Percentiles rank a stretch among this genome's conserved stretches.
Evolutionary conservation across 768 basidiomycete species (phyloP).

Genomic region (Trametes villosa): DNA sequence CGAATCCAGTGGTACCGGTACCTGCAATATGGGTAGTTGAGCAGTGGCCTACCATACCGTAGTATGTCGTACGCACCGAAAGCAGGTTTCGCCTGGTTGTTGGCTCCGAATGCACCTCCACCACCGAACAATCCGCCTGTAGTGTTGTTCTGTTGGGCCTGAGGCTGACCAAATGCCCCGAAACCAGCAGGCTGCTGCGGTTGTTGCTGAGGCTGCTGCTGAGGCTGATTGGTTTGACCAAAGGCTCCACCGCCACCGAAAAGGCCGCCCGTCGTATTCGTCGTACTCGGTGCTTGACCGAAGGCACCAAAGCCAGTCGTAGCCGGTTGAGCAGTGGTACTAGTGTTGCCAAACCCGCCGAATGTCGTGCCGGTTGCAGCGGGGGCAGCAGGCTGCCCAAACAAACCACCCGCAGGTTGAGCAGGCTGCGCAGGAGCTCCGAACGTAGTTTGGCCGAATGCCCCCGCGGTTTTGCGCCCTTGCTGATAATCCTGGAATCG

Average conservation of each 20-base stretch:
- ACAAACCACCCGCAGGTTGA: slow-evolving; percentile 30
- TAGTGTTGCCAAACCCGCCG: slow-evolving; percentile 32
- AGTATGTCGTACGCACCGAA: slow-evolving; percentile 52
- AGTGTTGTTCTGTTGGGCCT: slow-evolving; percentile 31
- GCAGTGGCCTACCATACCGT: no score
- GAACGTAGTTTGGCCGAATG: slow-evolving; percentile 41
- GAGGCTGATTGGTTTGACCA: slow-evolving; percentile 40
- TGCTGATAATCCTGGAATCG: slow-evolving; percentile 53
- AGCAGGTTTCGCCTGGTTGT: slow-evolving; percentile 26
- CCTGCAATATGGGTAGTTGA: neutral
- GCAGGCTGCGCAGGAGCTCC: slow-evolving; percentile 34
- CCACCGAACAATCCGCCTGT: slow-evolving; percentile 30
- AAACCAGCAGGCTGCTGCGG: slow-evolving; percentile 36
- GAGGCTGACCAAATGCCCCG: slow-evolving; percentile 43
- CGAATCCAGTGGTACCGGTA: slow-evolving; percentile 26
- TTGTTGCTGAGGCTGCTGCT: slow-evolving; percentile 42
- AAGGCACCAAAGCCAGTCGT: slow-evolving; percentile 37
- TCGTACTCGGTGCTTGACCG: slow-evolving; percentile 31
- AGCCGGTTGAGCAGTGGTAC: slow-evolving; percentile 28
- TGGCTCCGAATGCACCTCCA: slow-evolving; percentile 22
- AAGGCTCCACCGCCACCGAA: slow-evolving; percentile 35
- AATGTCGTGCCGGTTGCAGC: slow-evolving; percentile 37
- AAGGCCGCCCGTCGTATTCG: slow-evolving; percentile 17
- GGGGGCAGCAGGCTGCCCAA: slow-evolving; percentile 37
- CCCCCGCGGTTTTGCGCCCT: slow-evolving; percentile 46